Percentiles rank a stretch among this genome's conserved stretches.
These are phyloP conservation scores for Penicillium sp. DNA, from an alignment of 2,329 filamentous ascomycete species.

Conservation along the genomic window DNA sequence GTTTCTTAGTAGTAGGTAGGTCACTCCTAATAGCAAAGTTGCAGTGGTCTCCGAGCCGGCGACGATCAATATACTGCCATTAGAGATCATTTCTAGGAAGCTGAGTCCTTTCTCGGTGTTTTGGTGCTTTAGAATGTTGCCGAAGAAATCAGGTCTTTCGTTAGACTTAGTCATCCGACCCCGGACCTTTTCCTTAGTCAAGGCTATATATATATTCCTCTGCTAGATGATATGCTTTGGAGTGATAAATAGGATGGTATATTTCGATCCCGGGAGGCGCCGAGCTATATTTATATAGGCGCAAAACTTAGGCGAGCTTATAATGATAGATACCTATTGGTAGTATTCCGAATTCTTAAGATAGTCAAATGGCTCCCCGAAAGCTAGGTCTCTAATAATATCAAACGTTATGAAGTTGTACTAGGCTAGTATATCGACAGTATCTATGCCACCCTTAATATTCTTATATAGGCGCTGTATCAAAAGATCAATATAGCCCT, in stretches of 20 bases:
- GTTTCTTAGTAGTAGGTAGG: conserved; percentile 43
- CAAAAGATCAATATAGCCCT: conserved; percentile 33
- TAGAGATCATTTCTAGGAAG: conserved; percentile 32
- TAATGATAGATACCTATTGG: conserved; percentile 26
- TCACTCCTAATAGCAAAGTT: conserved; percentile 44
- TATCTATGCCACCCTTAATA: conserved; percentile 1
- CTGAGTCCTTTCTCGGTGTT: conserved; percentile 17
- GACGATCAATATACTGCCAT: conserved; percentile 14
- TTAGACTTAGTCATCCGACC: conserved; percentile 12
- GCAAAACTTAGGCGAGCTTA: conserved; percentile 1
- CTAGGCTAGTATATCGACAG: conserved; percentile 30
- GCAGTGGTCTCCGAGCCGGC: conserved; percentile 51
- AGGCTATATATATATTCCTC: neutral
- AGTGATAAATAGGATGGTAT: conserved; percentile 1
- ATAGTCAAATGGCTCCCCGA: conserved; percentile 34
- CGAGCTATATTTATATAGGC: conserved; percentile 12
- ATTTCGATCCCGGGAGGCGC: conserved; percentile 6
- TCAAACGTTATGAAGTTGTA: conserved; percentile 38
- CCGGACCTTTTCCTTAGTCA: conserved; percentile 12
- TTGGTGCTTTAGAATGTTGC: conserved; percentile 18
- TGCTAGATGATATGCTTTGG: neutral
- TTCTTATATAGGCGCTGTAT: conserved; percentile 28
- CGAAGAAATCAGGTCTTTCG: conserved; percentile 18
- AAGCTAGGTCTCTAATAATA: conserved; percentile 34
- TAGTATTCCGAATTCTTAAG: conserved; percentile 28